These are phyloP conservation scores for Scheffersomyces parashehatae DNA, from an alignment of 1,139 yeast species.

Conservation along the genomic window DNA sequence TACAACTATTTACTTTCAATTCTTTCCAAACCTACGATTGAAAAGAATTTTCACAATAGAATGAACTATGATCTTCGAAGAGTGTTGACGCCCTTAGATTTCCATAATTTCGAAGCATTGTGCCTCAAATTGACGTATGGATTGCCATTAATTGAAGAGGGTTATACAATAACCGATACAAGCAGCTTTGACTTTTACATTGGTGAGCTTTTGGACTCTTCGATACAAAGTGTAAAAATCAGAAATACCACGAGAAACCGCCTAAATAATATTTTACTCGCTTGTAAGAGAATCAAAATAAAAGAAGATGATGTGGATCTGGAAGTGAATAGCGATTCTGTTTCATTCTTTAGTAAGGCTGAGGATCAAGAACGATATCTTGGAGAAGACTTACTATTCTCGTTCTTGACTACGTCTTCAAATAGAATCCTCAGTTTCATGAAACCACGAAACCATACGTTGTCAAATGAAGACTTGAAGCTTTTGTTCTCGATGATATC, in stretches of 20 bases:
- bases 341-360: constrained; percentile 5
- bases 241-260: constrained; percentile 36
- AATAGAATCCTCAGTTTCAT: constrained; percentile 30
- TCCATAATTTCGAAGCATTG: constrained; percentile 62
- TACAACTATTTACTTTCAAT: constrained; percentile 81
- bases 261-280: constrained; percentile 28
- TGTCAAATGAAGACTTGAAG: constrained; percentile 34
- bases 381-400: constrained; percentile 37
- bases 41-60: constrained; percentile 65
- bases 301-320: constrained; percentile 5
- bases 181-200: constrained; percentile 29
- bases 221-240: constrained; percentile 33
- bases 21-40: constrained; percentile 72
- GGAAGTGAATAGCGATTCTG: constrained; percentile 6
- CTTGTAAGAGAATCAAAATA: constrained; percentile 23
- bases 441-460: constrained; percentile 36
- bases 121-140: constrained; percentile 54
- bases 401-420: constrained; percentile 24
- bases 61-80: constrained; percentile 83
- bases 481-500: constrained; percentile 31
- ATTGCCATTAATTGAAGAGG: constrained; percentile 8
- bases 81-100: constrained; percentile 68
- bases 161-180: constrained; percentile 4
- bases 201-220: constrained; percentile 26
- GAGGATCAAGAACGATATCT: constrained; percentile 11